These are phyloP conservation scores for Medicago ruthenica DNA, from an alignment of 306 rosid species.

Conservation along the genomic window DNA sequence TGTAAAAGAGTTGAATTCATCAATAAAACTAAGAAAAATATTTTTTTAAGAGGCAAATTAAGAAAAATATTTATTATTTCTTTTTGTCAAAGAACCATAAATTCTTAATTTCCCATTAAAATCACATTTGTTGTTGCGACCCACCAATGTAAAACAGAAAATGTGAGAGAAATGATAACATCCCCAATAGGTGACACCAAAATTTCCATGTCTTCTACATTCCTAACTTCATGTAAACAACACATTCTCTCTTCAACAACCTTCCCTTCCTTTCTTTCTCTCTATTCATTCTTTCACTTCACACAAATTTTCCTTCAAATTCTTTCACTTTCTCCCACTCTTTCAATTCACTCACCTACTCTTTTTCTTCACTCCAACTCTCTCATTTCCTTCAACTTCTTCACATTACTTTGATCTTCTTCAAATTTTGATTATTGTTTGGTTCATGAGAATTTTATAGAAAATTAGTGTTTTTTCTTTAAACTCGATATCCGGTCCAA, in stretches of 20 bases:
- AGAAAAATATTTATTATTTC: no score
- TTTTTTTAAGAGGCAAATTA: no score
- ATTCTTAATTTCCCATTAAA: not conserved
- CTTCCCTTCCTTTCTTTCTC: not conserved
- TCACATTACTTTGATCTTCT: not conserved
- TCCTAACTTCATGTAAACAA: not conserved
- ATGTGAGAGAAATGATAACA: not conserved
- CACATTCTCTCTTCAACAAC: slow-evolving; percentile 43
- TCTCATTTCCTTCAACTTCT: slow-evolving; percentile 8
- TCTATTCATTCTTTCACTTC: slow-evolving; percentile 44
- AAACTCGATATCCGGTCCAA: no score
- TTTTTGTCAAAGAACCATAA: no score
- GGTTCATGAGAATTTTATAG: slow-evolving; percentile 33
- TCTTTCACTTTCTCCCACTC: slow-evolving; percentile 47
- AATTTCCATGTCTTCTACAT: slow-evolving; percentile 8
- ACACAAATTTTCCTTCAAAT: slow-evolving; percentile 43
- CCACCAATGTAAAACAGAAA: slow-evolving; percentile 26
- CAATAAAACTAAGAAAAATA: no score
- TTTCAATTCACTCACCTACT: slow-evolving; percentile 37
- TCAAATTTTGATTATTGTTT: slow-evolving; percentile 39
- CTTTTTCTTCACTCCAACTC: slow-evolving; percentile 27
- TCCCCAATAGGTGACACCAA: slow-evolving; percentile 3
- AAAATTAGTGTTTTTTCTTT: not conserved
- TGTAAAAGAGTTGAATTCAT: no score
- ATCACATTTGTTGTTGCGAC: not conserved